Evolutionary conservation across 768 basidiomycete genomes (phyloP), one percentile per base, ranked within the genome.

Genomic region (Tephrocybe sp.): DNA sequence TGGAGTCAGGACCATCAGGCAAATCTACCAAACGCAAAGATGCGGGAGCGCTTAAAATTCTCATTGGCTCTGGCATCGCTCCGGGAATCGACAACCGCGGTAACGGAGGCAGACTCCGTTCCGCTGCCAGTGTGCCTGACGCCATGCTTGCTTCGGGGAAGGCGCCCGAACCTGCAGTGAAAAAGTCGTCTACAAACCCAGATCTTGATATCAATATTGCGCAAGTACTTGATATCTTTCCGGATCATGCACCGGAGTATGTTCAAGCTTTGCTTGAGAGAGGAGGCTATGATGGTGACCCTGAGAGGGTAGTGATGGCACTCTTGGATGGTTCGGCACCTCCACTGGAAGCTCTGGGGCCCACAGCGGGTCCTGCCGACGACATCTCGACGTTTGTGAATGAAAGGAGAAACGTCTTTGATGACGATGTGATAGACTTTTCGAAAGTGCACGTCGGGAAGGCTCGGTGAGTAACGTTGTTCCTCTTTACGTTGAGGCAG

Each of bases 141-240:
- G 13, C 40, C 3, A 50, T 22, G 26, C 12, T 17, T 14, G 20
- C 40, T 22, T 4, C 19, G 13, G 40, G 40, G 12, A n/a, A 11
- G n/a, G 22, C 40, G 45, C 34, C 54, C 13, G 32, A 31, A 8
- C 6, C 31, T 19, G 33, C 26, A 30, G 39, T 9, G 47, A 53
- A 48, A 11, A 26, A 42, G 40, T 38, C 48, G n/a, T 48, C 57
- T 13, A 56, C 64, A 16, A 73, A 80, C 48, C 65, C 68, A 17
- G 75, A 75, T 54, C 62, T 86, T 16, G 83, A 87, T 48, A 47
- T 77, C 19, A 78, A 84, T 45, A 71, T 88, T 22, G 72, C 78
- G 0, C 85, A 91, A 58, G 82, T 93, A 10, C 74, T 89, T 11
- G 90, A 90, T 55, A 82, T 93, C 54, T 71, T 94, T 32, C 87